Evolutionary conservation across 192 early-diverging fungal genomes (phyloP).

Genomic region (Coemansia sp.): DNA sequence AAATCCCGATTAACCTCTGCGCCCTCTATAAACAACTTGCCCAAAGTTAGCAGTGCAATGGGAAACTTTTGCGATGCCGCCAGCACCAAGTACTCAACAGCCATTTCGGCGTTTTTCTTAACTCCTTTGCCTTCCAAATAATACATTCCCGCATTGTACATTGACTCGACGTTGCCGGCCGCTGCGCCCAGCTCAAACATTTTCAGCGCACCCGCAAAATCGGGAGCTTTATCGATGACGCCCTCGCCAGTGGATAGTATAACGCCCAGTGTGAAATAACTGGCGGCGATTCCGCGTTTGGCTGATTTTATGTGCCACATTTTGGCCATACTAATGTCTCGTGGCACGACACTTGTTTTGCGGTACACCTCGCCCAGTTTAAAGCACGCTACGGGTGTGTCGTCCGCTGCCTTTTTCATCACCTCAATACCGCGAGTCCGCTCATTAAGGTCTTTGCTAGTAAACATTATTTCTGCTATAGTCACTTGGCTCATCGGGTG

Average conservation of each 20-base stretch:
- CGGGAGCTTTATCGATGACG: constrained; percentile 13
- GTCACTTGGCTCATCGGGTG: too few relatives aligned
- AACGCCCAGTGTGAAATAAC: constrained; percentile 28
- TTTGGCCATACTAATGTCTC: constrained; percentile 11
- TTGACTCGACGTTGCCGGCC: constrained; percentile 24
- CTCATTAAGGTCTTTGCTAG: too few relatives aligned
- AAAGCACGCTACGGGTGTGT: constrained; percentile 8
- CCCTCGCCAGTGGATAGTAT: constrained; percentile 23
- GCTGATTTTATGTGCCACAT: constrained; percentile 25
- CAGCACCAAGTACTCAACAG: constrained; percentile 35
- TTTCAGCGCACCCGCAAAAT: constrained; percentile 16
- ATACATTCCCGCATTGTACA: constrained; percentile 35
- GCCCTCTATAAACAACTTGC: constrained; percentile 26
- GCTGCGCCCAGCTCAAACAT: constrained; percentile 33
- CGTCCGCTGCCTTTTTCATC: constrained; percentile 19
- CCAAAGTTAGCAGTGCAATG: constrained; percentile 29
- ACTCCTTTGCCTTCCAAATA: constrained; percentile 28
- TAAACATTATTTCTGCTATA: too few relatives aligned
- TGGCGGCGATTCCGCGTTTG: constrained; percentile 10
- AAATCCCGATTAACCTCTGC: constrained; percentile 2
- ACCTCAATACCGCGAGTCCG: constrained; percentile 9
- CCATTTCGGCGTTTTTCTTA: constrained; percentile 19
- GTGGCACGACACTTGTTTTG: neutral
- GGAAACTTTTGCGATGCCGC: constrained; percentile 28
- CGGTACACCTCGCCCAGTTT: constrained; percentile 28